Evolutionary conservation across 208 protist genomes (phyloP).

Genomic region (Leishmania martiniquensis): DNA sequence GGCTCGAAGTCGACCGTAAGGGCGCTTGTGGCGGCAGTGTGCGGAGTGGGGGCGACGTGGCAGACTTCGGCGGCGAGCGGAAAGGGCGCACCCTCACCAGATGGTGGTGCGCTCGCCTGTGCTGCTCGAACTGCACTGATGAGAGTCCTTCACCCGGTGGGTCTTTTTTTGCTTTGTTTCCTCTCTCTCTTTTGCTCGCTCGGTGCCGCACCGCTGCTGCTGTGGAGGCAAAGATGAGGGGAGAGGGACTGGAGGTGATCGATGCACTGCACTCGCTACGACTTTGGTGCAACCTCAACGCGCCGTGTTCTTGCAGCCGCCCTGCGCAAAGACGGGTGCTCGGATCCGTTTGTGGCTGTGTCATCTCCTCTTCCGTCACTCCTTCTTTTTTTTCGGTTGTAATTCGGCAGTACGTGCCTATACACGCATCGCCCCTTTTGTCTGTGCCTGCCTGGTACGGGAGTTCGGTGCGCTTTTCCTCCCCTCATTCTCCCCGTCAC

Average conservation of each 20-base stretch:
- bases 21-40: neutral
- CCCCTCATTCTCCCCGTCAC: no score
- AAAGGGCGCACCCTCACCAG: neutral
- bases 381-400: neutral
- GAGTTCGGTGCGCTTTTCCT: no score
- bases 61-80: neutral
- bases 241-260: neutral
- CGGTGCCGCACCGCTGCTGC: neutral
- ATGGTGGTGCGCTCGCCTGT: neutral
- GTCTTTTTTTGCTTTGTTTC: neutral
- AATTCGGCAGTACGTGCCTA: no score
- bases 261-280: neutral
- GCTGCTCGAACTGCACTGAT: neutral
- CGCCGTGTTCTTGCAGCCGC: neutral
- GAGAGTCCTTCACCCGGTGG: neutral
- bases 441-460: no score
- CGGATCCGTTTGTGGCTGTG: neutral
- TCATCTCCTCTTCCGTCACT: neutral
- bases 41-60: neutral
- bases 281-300: neutral
- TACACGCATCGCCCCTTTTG: no score
- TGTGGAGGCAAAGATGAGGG: neutral
- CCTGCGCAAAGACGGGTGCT: neutral
- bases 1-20: neutral
- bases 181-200: neutral